phyloP scores from a whole-genome alignment of 2,329 filamentous ascomycete genomes.

The Phialophora tarda region DNA sequence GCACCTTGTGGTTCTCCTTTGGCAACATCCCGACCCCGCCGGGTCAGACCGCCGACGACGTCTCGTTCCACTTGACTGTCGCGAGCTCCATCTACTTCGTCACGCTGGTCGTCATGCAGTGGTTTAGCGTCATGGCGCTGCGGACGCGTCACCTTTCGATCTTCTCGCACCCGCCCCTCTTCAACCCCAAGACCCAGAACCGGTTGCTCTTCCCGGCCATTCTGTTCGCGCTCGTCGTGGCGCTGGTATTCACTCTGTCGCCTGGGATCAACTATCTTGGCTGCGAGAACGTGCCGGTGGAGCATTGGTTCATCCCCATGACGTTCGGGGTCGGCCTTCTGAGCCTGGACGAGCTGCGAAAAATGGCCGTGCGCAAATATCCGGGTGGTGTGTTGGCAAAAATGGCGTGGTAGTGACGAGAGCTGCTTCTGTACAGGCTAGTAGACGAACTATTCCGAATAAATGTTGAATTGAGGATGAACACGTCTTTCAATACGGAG shows the following conservation, averaged over 20 bases:
- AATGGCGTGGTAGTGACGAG: conserved; percentile 65
- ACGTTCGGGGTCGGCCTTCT: conserved; percentile 71
- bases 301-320: conserved; percentile 78
- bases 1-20: conserved; percentile 70
- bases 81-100: conserved; percentile 80
- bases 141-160: conserved; percentile 70
- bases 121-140: conserved; percentile 74
- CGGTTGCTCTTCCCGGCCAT: conserved; percentile 73
- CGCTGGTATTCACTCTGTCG: conserved; percentile 70
- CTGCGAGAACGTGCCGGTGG: conserved; percentile 72
- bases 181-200: conserved; percentile 70
- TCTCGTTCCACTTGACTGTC: conserved; percentile 63
- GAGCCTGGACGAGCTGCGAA: conserved; percentile 69
- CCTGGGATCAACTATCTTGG: conserved; percentile 64
- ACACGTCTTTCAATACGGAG: no score
- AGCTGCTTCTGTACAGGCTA: background rate
- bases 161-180: conserved; percentile 72
- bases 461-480: no score
- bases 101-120: conserved; percentile 77
- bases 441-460: background rate
- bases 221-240: conserved; percentile 70
- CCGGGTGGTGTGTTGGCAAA: conserved; percentile 63
- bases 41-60: conserved; percentile 56
- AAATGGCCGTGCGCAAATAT: conserved; percentile 65
- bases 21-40: conserved; percentile 51